phyloP scores from a whole-genome alignment of 129 eudicot genomes.

The Flaveria linearis region DNA sequence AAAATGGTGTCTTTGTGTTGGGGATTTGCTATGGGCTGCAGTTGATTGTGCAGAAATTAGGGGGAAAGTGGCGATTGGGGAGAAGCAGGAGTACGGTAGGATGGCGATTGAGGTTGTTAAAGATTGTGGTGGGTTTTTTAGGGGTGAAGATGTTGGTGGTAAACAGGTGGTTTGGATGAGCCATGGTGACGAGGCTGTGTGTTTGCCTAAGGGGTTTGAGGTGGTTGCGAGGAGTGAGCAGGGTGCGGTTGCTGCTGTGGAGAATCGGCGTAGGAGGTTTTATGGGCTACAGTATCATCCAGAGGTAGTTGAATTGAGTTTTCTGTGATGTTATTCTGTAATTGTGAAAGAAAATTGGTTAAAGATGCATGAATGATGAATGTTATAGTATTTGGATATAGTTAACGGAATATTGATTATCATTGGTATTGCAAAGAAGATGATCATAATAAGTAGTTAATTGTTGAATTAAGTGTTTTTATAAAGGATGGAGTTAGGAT shows the following conservation, averaged over 20 bases:
- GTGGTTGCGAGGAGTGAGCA: slow-evolving; percentile 87
- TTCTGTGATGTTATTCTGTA: too few species aligned
- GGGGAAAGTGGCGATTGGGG: slow-evolving; percentile 73
- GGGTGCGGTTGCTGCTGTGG: slow-evolving; percentile 81
- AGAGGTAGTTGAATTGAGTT: slow-evolving; percentile 53
- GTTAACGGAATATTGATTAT: too few species aligned
- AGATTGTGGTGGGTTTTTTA: too few species aligned
- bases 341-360: too few species aligned
- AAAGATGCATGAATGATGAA: too few species aligned
- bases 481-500: not conserved
- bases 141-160: slow-evolving; percentile 61
- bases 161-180: slow-evolving; percentile 97
- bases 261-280: slow-evolving; percentile 54
- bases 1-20: slow-evolving; percentile 55
- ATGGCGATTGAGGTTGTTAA: too few species aligned
- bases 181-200: slow-evolving; percentile 86
- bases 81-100: slow-evolving; percentile 91
- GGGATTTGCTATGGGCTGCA: slow-evolving; percentile 94
- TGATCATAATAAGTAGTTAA: too few species aligned
- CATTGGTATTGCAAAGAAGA: too few species aligned
- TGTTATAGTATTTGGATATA: too few species aligned
- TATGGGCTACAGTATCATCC: slow-evolving; percentile 96
- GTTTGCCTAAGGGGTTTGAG: slow-evolving; percentile 73
- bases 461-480: too few species aligned
- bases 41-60: too few species aligned